A percentile compares a stretch with the other conserved stretches of the same genome.
These are phyloP conservation scores for Gigaspora rosea DNA, from an alignment of 192 early-diverging fungal genomes.

Conservation along the genomic window DNA sequence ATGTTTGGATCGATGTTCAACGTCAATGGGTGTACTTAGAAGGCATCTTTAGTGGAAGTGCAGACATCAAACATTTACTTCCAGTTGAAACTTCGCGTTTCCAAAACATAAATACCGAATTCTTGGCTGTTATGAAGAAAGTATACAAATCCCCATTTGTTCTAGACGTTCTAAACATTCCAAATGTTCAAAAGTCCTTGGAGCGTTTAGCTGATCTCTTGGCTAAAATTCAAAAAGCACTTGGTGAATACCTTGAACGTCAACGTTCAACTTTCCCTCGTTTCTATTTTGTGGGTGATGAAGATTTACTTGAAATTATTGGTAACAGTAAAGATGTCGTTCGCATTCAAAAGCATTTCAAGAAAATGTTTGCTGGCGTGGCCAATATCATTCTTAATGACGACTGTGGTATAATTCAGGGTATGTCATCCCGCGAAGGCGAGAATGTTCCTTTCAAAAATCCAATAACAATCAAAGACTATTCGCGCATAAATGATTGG, in stretches of 20 bases:
- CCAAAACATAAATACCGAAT: conserved; percentile 97
- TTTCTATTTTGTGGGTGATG: conserved; percentile 99
- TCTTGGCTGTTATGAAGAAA: conserved; percentile 97
- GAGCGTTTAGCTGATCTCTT: conserved; percentile 93
- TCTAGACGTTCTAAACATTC: conserved; percentile 89
- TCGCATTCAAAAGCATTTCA: conserved; percentile 97
- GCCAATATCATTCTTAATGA: conserved; percentile 82
- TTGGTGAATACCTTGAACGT: conserved; percentile 98
- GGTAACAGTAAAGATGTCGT: conserved; percentile 96
- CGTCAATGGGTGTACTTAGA: conserved; percentile 99
- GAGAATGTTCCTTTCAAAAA: conserved; percentile 83
- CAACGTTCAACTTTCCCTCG: conserved; percentile 97
- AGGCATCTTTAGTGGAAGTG: conserved; percentile 95
- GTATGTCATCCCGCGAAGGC: conserved; percentile 92
- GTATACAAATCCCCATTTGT: conserved; percentile 99
- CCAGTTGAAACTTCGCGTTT: conserved; percentile 97
- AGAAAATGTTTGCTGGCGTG: conserved; percentile 99
- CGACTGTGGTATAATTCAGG: conserved; percentile 70
- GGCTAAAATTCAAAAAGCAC: conserved; percentile 95
- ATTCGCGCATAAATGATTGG: conserved; percentile 98
- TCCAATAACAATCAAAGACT: conserved; percentile 76
- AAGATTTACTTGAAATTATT: conserved; percentile 99
- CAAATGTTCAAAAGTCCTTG: conserved; percentile 93
- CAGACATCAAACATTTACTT: conserved; percentile 96
- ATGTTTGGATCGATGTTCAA: conserved; percentile 99